Base-by-base conservation (phyloP, 2,329 filamentous ascomycete genomes). In the Rhynchosporium agropyri region DNA sequence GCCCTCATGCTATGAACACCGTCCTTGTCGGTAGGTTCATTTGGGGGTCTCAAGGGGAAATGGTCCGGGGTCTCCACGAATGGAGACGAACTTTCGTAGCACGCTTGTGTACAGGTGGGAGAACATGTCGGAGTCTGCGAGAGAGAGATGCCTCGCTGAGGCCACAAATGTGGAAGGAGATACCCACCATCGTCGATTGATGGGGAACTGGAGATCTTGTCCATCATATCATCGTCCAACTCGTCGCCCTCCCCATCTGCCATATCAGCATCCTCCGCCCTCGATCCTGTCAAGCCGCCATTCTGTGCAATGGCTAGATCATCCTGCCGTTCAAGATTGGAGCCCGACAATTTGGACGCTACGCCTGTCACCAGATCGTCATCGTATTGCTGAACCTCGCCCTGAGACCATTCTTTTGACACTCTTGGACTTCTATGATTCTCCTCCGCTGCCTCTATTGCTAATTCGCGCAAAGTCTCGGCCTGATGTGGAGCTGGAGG, bases 141-240 rank as follows among this genome's bases (percentile, higher is more conserved):
- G 60, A 73, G 66, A 65, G 72, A 73, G 59, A 70, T 68, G 64
- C 59, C 66, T 65, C 71, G 68, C 51, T 66, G 63, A 58, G 71
- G 72, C 72, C 72, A 74, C 43, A 65, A 33, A 60, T 63, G 63
- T 61, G 68, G 68, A 72, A 73, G 69, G 65, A 68, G 68, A 73
- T 81, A 95, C 92, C 84, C 88, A 99, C 94, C 94, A 89, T 98
- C 94, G 82, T 96, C 92, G 78, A 99, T 99, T 72, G 94, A 98
- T 75, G 95, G 95, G 72, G 94, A 98, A 78, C 93, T 98, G 73
- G 94, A 98, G 69, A 99, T 97, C 78, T 95, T 95, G 80, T 98
- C 95, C 90, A 96, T 92, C 87, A 97, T 88, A 77, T 98, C 94
- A 77, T 97, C 88, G 61, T 75, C 92, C 76, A 92, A 79, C 71